A percentile compares a stretch with the other conserved stretches of the same genome.
Evolutionary conservation across 2,329 filamentous ascomycete genomes (phyloP).

Genomic region (Xylariomycetidae sp.): DNA sequence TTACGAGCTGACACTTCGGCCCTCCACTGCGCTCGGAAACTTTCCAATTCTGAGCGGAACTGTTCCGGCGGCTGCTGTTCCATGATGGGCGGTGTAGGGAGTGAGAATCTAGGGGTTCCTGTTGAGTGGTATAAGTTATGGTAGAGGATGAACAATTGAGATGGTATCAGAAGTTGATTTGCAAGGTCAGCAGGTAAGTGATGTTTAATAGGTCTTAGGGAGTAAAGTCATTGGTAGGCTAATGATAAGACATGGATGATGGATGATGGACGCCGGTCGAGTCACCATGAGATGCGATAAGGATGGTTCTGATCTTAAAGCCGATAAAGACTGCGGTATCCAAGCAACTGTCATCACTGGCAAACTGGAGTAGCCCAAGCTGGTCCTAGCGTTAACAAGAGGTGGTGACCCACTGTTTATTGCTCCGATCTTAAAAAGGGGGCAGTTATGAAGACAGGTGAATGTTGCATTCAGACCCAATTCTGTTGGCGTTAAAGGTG

Average conservation of each 20-base stretch:
- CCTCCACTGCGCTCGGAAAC: constrained; percentile 79
- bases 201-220: not conserved
- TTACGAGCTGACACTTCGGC: constrained; percentile 59
- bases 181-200: not conserved
- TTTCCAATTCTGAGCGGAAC: constrained; percentile 68
- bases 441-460: too few species aligned
- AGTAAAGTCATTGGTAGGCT: not conserved
- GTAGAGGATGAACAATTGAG: not conserved
- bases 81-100: constrained; percentile 10
- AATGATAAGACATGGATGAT: not conserved
- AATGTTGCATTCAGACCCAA: too few species aligned
- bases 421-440: too few species aligned
- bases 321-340: constrained; percentile 13
- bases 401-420: too few species aligned
- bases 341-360: too few species aligned
- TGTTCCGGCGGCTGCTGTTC: constrained; percentile 21
- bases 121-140: not conserved
- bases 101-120: too few species aligned
- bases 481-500: too few species aligned
- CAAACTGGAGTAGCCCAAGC: too few species aligned
- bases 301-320: constrained; percentile 10
- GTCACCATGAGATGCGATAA: not conserved
- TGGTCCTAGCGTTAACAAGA: too few species aligned
- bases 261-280: not conserved
- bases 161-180: not conserved